Conservation (phyloP, 331 rosid genomes). For the Quercus lobata region DNA sequence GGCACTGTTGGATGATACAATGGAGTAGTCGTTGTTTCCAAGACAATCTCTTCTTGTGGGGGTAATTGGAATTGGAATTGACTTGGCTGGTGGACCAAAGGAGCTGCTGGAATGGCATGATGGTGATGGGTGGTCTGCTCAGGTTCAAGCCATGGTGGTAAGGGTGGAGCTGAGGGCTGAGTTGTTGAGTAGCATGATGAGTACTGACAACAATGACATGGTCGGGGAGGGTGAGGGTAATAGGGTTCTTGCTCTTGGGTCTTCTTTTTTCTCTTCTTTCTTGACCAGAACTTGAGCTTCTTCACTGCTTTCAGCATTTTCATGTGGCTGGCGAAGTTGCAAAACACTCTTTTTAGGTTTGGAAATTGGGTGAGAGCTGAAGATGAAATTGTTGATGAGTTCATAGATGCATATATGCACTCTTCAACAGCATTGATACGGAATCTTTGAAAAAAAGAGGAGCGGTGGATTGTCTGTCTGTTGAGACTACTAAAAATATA, state of each 20-base stretch:
- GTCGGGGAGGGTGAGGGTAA: conserved; percentile 12
- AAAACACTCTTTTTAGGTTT: not conserved
- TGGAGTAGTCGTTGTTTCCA: not conserved
- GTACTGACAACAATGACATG: conserved; percentile 12
- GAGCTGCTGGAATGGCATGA: conserved; percentile 20
- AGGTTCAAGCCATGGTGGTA: conserved; percentile 61
- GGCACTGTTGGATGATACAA: not conserved
- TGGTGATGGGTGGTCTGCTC: conserved; percentile 3
- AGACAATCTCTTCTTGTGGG: not conserved
- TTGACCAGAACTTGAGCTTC: conserved; percentile 72
- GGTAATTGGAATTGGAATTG: not conserved
- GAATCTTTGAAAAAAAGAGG: conserved; percentile 1
- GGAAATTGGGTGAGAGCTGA: not conserved
- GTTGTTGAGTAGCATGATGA: conserved; percentile 19
- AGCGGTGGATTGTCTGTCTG: not conserved
- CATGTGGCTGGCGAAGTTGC: not conserved
- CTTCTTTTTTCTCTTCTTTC: conserved; percentile 48
- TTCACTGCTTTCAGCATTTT: conserved; percentile 55
- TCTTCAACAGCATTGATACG: not conserved
- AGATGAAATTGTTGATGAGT: not conserved
- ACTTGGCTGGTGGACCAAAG: conserved; percentile 2
- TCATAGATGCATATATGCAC: not conserved
- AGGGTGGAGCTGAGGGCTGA: conserved; percentile 82
- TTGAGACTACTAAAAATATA: not conserved
- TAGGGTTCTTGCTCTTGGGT: conserved; percentile 7